A percentile compares a stretch with the other conserved stretches of the same genome.
These are phyloP conservation scores for Cystobasidium ongulense DNA, from an alignment of 768 basidiomycete genomes.

Conservation along the genomic window DNA sequence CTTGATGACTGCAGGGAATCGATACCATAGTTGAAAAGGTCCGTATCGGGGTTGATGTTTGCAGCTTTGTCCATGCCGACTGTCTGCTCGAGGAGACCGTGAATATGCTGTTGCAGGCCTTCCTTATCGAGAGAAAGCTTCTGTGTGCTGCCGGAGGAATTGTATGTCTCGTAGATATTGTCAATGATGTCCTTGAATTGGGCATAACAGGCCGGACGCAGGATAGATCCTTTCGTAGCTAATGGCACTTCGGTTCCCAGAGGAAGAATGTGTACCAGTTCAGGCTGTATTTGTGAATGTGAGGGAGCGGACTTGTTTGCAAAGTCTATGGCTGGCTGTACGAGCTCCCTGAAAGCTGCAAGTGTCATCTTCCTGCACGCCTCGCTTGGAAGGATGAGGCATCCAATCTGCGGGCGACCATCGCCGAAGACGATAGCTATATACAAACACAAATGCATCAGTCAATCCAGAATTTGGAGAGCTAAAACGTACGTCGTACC, in stretches of 20 bases:
- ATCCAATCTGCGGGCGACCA: conserved; percentile 51
- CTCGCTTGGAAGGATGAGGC: conserved; percentile 53
- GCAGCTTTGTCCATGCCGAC: conserved; percentile 36
- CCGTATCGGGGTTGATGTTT: conserved; percentile 42
- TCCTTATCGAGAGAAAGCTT: neutral
- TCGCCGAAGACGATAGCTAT: conserved; percentile 53
- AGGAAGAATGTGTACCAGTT: conserved; percentile 53
- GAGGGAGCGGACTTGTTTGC: conserved; percentile 54
- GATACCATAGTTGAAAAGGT: conserved; percentile 51
- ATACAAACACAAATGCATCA: neutral
- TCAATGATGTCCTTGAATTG: conserved; percentile 52
- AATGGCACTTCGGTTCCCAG: conserved; percentile 51
- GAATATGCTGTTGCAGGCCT: conserved; percentile 9
- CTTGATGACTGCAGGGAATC: conserved; percentile 54
- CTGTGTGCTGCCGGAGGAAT: conserved; percentile 45
- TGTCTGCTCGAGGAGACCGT: neutral
- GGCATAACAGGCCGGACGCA: conserved; percentile 52
- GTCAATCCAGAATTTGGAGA: neutral
- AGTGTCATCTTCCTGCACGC: conserved; percentile 41
- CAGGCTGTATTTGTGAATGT: conserved; percentile 53
- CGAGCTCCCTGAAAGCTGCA: conserved; percentile 45
- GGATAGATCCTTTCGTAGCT: conserved; percentile 53
- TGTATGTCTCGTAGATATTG: conserved; percentile 47
- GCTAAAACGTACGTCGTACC: conserved; percentile 33
- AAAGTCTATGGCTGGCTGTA: conserved; percentile 51